A percentile compares a stretch with the other conserved stretches of the same genome.
Evolutionary conservation across 2,329 filamentous ascomycete genomes (phyloP).

Genomic region (Aspergillus quadrilineatus): DNA sequence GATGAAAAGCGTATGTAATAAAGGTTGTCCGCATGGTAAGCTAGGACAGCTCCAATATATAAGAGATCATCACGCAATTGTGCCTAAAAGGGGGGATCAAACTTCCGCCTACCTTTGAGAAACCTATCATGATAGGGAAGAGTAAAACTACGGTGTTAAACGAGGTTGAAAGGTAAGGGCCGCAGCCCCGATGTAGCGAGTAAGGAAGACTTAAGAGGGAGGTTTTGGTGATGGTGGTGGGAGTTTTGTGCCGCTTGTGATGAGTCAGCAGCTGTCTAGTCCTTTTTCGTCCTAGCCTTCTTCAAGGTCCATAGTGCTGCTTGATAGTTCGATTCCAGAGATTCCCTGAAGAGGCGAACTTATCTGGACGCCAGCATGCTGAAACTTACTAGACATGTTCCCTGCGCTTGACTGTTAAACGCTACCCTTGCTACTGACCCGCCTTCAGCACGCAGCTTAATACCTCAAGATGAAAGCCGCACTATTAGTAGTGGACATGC

Average conservation of each 20-base stretch:
- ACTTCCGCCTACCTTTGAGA: conserved; percentile 31
- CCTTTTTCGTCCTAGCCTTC: not conserved
- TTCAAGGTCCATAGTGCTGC: not conserved
- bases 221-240: conserved; percentile 14
- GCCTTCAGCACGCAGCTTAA: not conserved
- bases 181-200: conserved; percentile 31
- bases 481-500: conserved; percentile 79
- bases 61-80: conserved; percentile 55
- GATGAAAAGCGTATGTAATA: conserved; percentile 53
- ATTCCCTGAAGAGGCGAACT: not conserved
- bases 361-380: not conserved
- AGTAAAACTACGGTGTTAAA: conserved; percentile 3
- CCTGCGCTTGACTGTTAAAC: not conserved
- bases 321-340: not conserved
- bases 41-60: conserved; percentile 79
- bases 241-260: conserved; percentile 18
- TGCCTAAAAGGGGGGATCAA: not conserved
- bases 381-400: not conserved
- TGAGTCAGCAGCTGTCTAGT: conserved; percentile 18
- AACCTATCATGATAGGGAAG: conserved; percentile 29
- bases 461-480: conserved; percentile 45
- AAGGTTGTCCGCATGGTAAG: conserved; percentile 59
- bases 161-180: conserved; percentile 22
- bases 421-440: not conserved
- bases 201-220: conserved; percentile 19